Percentiles rank a stretch among this genome's conserved stretches.
These are phyloP conservation scores for Solanum dulcamara DNA, from an alignment of 257 asterid genomes.

Conservation along the genomic window DNA sequence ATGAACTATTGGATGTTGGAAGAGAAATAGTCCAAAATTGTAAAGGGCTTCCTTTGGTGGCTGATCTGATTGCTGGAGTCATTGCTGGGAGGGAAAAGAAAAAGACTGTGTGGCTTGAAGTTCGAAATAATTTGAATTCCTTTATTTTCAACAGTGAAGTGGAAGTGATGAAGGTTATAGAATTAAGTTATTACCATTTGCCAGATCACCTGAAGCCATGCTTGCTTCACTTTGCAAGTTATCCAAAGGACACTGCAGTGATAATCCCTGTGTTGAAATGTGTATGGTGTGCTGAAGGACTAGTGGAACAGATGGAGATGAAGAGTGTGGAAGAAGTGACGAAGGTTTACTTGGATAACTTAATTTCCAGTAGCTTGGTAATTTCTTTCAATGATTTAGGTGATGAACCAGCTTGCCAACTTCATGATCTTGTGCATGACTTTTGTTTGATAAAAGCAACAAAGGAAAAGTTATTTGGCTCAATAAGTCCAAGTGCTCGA, in stretches of 20 bases:
- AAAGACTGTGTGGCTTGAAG: neutral
- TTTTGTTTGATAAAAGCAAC: neutral
- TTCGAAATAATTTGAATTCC: neutral
- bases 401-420: rapidly evolving
- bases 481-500: neutral
- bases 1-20: neutral
- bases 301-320: too few relatives aligned
- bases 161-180: neutral
- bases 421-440: neutral
- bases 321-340: neutral
- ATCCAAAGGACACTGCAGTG: neutral
- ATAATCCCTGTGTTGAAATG: rapidly evolving
- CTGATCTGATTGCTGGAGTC: neutral
- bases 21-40: neutral
- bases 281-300: rapidly evolving
- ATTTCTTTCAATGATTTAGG: neutral
- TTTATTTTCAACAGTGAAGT: neutral
- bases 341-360: neutral
- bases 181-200: neutral
- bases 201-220: neutral
- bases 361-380: neutral
- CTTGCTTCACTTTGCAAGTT: neutral
- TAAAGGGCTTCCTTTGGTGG: neutral
- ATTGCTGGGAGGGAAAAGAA: neutral
- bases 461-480: neutral